Percentiles rank a stretch among this genome's conserved stretches.
phyloP scores from a whole-genome alignment of 2,329 filamentous ascomycete genomes.

The Drechmeria coniospora region DNA sequence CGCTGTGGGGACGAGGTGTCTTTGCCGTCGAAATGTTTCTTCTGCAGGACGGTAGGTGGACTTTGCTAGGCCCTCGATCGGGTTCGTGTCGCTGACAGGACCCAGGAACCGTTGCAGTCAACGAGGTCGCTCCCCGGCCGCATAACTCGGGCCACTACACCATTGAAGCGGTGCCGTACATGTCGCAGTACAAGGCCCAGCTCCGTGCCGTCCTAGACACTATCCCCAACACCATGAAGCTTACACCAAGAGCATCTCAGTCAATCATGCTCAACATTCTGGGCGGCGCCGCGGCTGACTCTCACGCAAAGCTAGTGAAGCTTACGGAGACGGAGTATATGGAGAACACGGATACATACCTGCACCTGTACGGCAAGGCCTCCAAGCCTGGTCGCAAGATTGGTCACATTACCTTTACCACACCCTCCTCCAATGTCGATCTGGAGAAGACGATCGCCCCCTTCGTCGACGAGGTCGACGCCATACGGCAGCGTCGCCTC shows the following conservation, averaged over 20 bases:
- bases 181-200: slow-evolving; percentile 80
- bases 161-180: slow-evolving; percentile 74
- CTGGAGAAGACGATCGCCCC: slow-evolving; percentile 43
- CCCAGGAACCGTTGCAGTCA: slow-evolving; percentile 51
- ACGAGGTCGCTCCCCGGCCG: slow-evolving; percentile 67
- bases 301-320: slow-evolving; percentile 39
- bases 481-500: slow-evolving; percentile 40
- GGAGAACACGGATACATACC: slow-evolving; percentile 32
- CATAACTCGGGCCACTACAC: slow-evolving; percentile 95
- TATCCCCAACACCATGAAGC: slow-evolving; percentile 40
- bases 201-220: slow-evolving; percentile 67
- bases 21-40: slow-evolving; percentile 97
- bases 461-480: slow-evolving; percentile 50
- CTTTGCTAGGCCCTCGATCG: slow-evolving; percentile 4
- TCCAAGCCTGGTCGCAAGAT: slow-evolving; percentile 86
- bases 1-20: slow-evolving; percentile 76
- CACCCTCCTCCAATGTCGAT: slow-evolving; percentile 50
- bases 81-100: slow-evolving; percentile 3
- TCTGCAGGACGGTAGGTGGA: slow-evolving; percentile 46
- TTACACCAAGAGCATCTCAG: slow-evolving; percentile 33
- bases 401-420: slow-evolving; percentile 78
- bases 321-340: slow-evolving; percentile 27
- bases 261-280: slow-evolving; percentile 70
- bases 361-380: slow-evolving; percentile 87
- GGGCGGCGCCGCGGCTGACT: slow-evolving; percentile 48